These are phyloP conservation scores for Naganishia kalamii DNA, from an alignment of 768 basidiomycete species.

Conservation along the genomic window DNA sequence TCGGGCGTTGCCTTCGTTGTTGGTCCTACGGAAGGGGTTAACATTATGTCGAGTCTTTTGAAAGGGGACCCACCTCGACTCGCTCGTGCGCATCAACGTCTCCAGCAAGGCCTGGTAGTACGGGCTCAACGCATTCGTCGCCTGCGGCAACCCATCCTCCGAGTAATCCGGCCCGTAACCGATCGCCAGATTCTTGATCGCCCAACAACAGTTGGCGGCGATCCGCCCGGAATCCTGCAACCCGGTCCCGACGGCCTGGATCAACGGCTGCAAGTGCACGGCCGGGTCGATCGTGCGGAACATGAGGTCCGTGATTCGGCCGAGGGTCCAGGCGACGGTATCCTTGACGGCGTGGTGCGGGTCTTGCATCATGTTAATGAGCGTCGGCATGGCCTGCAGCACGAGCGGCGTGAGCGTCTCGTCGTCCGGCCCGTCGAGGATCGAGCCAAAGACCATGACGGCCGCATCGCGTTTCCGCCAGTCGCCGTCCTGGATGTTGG, in stretches of 20 bases:
- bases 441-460: slow-evolving; percentile 96
- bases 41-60: no score
- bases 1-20: slow-evolving; percentile 85
- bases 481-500: slow-evolving; percentile 76
- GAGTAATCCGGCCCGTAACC: slow-evolving; percentile 56
- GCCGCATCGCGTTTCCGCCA: slow-evolving; percentile 97
- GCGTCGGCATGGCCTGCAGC: slow-evolving; percentile 82
- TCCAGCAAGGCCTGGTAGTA: slow-evolving; percentile 83
- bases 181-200: slow-evolving; percentile 85
- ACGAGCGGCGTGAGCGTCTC: slow-evolving; percentile 80
- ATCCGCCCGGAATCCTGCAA: slow-evolving; percentile 76
- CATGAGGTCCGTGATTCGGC: slow-evolving; percentile 85
- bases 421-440: slow-evolving; percentile 92
- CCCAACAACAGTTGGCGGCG: slow-evolving; percentile 90
- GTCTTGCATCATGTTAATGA: slow-evolving; percentile 94
- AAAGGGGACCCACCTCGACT: slow-evolving; percentile 4
- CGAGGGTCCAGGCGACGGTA: slow-evolving; percentile 95
- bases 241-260: slow-evolving; percentile 74
- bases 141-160: slow-evolving; percentile 55
- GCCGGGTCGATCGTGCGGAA: slow-evolving; percentile 81
- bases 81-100: slow-evolving; percentile 58
- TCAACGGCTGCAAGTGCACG: slow-evolving; percentile 72
- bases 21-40: slow-evolving; percentile 48
- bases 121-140: slow-evolving; percentile 66
- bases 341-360: slow-evolving; percentile 80